phyloP scores from a whole-genome alignment of 192 early-diverging fungal genomes.

The Dissophora globulifera region DNA sequence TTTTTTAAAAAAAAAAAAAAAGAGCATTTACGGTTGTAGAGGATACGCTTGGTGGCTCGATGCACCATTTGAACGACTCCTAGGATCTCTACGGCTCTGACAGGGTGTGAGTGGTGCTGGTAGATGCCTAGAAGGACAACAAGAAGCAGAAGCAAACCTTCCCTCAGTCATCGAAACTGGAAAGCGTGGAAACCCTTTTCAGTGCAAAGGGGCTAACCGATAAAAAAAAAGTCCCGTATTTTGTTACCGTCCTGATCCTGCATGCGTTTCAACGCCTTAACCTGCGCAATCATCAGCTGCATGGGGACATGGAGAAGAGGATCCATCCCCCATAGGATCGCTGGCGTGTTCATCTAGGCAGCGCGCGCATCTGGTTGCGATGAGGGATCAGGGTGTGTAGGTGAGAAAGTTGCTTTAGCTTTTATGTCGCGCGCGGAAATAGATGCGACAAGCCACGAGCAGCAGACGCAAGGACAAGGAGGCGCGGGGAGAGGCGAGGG shows the following conservation, averaged over 20 bases:
- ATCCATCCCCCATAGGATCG: slow-evolving; percentile 47
- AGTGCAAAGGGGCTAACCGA: too few relatives aligned
- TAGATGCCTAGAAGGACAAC: slow-evolving; percentile 19
- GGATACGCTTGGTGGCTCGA: slow-evolving; percentile 7
- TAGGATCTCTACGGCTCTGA: slow-evolving; percentile 32
- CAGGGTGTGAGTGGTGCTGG: slow-evolving; percentile 27
- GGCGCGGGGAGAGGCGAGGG: too few relatives aligned
- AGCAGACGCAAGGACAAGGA: too few relatives aligned
- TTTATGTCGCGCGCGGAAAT: neutral
- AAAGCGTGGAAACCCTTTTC: too few relatives aligned
- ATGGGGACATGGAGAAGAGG: slow-evolving; percentile 39
- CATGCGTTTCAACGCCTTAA: slow-evolving; percentile 14
- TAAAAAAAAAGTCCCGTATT: too few relatives aligned
- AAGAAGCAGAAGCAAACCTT: too few relatives aligned
- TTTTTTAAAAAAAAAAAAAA: neutral
- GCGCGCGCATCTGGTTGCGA: slow-evolving; percentile 9
- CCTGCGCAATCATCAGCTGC: slow-evolving; percentile 46
- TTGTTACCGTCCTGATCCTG: slow-evolving; percentile 36
- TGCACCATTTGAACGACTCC: slow-evolving; percentile 27
- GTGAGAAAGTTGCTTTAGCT: neutral
- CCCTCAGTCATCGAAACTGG: too few relatives aligned
- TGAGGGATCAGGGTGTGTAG: neutral
- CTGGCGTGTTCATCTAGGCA: slow-evolving; percentile 19
- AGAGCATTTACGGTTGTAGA: slow-evolving; percentile 24
- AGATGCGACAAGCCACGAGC: neutral